Conservation (phyloP, 768 basidiomycete genomes). For the Russula foetens region DNA sequence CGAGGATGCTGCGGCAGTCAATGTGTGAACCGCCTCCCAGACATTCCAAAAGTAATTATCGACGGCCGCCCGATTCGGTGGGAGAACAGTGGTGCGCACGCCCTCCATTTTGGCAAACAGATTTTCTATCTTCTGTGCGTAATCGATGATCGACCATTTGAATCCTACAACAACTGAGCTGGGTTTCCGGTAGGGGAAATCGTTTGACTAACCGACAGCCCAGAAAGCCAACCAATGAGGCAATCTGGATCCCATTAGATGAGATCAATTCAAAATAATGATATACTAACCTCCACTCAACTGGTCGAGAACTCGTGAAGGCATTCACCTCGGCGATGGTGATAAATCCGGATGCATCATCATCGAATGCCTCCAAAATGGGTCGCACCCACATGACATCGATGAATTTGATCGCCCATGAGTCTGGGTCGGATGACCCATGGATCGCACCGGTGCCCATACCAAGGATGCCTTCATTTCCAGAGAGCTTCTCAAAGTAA, state of each 20-base stretch:
- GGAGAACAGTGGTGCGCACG: neutral
- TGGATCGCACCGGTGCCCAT: neutral
- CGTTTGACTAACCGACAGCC: constrained; percentile 18
- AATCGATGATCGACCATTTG: constrained; percentile 8
- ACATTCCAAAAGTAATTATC: neutral
- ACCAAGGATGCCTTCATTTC: too few species aligned
- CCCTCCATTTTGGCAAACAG: constrained; percentile 16
- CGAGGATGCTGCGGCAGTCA: neutral
- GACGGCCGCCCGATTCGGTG: constrained; percentile 4
- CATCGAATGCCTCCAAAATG: constrained; percentile 29
- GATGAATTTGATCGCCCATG: constrained; percentile 26
- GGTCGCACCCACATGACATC: constrained; percentile 20
- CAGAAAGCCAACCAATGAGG: constrained; percentile 29
- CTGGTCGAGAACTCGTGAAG: constrained; percentile 17
- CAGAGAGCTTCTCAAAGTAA: constrained; percentile 22
- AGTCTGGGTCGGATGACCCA: constrained; percentile 13
- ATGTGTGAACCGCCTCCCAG: constrained; percentile 2
- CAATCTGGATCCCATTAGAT: constrained; percentile 14
- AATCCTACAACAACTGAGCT: too few species aligned
- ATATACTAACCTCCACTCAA: constrained; percentile 24
- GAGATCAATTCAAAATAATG: neutral
- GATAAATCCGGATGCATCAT: constrained; percentile 29
- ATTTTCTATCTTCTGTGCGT: constrained; percentile 8
- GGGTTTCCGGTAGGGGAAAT: neutral
- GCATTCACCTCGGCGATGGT: constrained; percentile 18